A percentile compares a stretch with the other conserved stretches of the same genome.
Conservation (phyloP, 257 asterid genomes). For the Marsdenia floribunda region DNA sequence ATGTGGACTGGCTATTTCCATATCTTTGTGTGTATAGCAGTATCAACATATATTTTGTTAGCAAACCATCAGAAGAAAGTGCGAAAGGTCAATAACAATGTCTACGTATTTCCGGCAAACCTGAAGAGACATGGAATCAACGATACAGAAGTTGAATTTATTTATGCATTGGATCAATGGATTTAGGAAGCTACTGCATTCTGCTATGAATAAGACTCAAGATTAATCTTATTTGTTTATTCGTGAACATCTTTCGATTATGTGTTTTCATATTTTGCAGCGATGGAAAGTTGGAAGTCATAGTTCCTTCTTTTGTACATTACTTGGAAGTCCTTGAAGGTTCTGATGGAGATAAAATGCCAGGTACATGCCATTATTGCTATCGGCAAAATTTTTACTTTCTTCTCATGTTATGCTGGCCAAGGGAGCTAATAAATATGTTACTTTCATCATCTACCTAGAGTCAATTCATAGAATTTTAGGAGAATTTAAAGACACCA, state of each 20-base stretch:
- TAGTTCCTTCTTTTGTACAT: slow-evolving; percentile 96
- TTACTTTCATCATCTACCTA: background rate
- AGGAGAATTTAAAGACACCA: background rate
- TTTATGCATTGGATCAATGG: background rate
- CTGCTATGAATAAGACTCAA: background rate
- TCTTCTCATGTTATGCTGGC: background rate
- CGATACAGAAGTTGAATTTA: background rate
- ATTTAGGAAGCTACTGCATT: background rate
- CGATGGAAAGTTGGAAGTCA: slow-evolving; percentile 96
- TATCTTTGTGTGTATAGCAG: background rate
- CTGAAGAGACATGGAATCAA: background rate
- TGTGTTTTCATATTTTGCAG: slow-evolving; percentile 33
- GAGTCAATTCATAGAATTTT: background rate
- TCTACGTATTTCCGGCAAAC: background rate
- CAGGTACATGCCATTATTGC: slow-evolving; percentile 48
- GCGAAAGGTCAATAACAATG: background rate
- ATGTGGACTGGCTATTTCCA: background rate
- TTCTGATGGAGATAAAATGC: slow-evolving; percentile 96
- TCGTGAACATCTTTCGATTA: background rate
- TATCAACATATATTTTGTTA: background rate
- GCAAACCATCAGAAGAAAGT: background rate
- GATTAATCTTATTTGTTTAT: background rate
- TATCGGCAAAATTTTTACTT: background rate
- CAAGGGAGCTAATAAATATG: background rate
- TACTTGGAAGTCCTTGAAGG: slow-evolving; percentile 98